phyloP scores from a whole-genome alignment of 345 rosid species.

The Citrus cavaleriei region DNA sequence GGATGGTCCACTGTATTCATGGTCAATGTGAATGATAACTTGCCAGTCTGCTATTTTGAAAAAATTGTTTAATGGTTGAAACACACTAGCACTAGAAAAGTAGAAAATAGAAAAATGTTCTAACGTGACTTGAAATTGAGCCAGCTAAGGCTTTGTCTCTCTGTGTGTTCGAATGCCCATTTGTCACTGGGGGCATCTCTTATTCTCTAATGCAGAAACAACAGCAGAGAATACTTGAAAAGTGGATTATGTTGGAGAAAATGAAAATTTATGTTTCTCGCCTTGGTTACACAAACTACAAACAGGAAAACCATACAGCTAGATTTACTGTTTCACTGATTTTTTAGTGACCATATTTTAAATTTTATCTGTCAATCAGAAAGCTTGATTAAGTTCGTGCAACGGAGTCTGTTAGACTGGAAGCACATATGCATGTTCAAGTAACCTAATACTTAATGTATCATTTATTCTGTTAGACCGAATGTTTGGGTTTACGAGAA shows the following conservation, averaged over 20 bases:
- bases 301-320: not conserved
- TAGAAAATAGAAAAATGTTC: not conserved
- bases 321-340: not conserved
- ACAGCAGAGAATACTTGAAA: not conserved
- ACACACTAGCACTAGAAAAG: not conserved
- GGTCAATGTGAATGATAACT: constrained; percentile 4
- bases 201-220: not conserved
- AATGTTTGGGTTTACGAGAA: not conserved
- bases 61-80: not conserved
- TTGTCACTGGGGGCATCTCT: not conserved
- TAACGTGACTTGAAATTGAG: not conserved
- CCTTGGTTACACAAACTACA: not conserved
- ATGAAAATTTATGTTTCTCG: not conserved
- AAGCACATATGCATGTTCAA: not conserved
- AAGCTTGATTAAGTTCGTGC: not conserved
- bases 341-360: not conserved
- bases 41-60: constrained; percentile 15
- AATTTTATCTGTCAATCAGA: not conserved
- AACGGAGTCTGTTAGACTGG: not conserved
- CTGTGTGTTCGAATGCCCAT: not conserved
- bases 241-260: not conserved
- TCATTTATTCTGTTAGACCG: not conserved
- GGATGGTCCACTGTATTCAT: not conserved
- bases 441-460: not conserved
- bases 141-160: not conserved